phyloP scores from a whole-genome alignment of 2,329 filamentous ascomycete species.

The Coniochaeta sp. region DNA sequence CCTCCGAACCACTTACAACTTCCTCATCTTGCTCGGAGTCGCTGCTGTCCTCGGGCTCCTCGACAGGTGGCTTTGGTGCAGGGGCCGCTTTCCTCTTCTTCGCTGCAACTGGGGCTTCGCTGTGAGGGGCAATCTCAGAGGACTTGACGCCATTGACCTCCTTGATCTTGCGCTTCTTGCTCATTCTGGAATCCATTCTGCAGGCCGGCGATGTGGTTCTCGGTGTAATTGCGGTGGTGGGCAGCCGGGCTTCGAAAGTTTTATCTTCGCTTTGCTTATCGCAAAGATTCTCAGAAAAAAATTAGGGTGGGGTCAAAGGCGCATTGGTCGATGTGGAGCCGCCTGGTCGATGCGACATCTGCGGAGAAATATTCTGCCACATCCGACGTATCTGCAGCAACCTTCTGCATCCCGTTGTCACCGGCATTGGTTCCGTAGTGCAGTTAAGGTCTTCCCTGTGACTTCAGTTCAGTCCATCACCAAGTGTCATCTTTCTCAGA shows the following conservation, averaged over 20 bases:
- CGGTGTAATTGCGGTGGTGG: neutral
- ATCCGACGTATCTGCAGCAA: neutral
- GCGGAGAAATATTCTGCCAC: neutral
- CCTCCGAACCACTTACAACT: conserved; percentile 5
- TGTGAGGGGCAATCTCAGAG: conserved; percentile 3
- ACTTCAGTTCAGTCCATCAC: no score
- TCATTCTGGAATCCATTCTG: conserved; percentile 19
- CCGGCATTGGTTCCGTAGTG: no score
- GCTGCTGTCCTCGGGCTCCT: conserved; percentile 4
- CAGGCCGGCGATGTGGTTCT: neutral
- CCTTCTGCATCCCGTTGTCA: no score
- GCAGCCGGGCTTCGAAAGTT: neutral
- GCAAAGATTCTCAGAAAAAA: conserved; percentile 5
- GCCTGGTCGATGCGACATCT: neutral
- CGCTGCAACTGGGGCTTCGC: conserved; percentile 2
- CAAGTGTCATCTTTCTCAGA: no score
- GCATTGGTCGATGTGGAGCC: neutral
- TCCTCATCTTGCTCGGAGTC: conserved; percentile 7
- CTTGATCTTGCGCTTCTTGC: conserved; percentile 28
- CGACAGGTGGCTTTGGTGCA: conserved; percentile 4
- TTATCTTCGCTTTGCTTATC: neutral
- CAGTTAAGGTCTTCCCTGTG: no score
- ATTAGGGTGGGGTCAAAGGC: conserved; percentile 2
- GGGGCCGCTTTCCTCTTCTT: conserved; percentile 10
- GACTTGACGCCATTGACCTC: conserved; percentile 17